Conservation (phyloP, 116 monocot species). For the Trichopus zeylanicus region DNA sequence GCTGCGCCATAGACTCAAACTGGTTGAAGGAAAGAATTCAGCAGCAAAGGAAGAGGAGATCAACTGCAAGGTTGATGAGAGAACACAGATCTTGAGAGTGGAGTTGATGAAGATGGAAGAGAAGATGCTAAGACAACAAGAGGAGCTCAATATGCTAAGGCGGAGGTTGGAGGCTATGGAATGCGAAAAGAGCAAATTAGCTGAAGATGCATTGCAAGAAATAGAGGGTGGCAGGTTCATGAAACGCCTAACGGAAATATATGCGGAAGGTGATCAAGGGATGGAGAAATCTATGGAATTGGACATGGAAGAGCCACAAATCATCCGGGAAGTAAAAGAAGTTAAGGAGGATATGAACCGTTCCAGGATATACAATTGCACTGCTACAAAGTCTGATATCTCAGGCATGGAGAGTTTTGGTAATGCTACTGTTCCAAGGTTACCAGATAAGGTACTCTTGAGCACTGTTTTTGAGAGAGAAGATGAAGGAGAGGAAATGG, state of each 20-base stretch:
- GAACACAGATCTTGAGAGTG: conserved; percentile 33
- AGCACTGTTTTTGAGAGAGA: conserved; percentile 75
- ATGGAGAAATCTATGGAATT: conserved; percentile 91
- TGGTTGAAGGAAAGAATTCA: conserved; percentile 25
- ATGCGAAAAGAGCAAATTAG: conserved; percentile 8
- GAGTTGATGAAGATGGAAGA: conserved; percentile 67
- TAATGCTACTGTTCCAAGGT: conserved; percentile 1
- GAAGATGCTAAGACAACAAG: conserved; percentile 42
- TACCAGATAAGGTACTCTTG: conserved; percentile 39
- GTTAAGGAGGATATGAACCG: conserved; percentile 24
- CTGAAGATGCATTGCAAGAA: conserved; percentile 15
- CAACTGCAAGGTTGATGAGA: conserved; percentile 36
- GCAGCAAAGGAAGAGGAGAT: conserved; percentile 45
- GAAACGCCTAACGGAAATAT: conserved; percentile 39
- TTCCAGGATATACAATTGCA: background rate
- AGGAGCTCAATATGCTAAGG: conserved; percentile 48
- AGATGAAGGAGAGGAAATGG: conserved; percentile 49
- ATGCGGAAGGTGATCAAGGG: conserved; percentile 36
- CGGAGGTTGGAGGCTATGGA: conserved; percentile 37
- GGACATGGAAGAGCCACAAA: conserved; percentile 53
- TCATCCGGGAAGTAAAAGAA: conserved; percentile 49
- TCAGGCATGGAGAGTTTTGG: conserved; percentile 8
- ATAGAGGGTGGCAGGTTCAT: conserved; percentile 39
- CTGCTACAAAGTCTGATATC: background rate
- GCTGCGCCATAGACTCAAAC: conserved; percentile 26